phyloP scores from a whole-genome alignment of 228 moss, liverwort and hornwort genomes.

The Sphagnum fallax region DNA sequence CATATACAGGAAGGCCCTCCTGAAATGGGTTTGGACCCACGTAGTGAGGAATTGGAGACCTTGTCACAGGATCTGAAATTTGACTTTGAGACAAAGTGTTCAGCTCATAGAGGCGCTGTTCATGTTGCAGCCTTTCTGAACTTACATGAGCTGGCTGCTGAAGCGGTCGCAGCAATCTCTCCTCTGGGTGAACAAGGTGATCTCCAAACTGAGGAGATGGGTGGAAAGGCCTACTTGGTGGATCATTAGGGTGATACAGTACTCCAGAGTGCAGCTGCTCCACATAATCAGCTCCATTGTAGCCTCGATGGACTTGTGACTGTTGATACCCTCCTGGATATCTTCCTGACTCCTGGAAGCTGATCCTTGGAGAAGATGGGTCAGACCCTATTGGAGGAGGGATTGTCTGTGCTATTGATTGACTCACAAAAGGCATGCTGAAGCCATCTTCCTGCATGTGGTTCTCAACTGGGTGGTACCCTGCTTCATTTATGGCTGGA shows the following conservation, averaged over 20 bases:
- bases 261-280: constrained; percentile 55
- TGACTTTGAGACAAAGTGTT: constrained; percentile 22
- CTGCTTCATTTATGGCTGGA: constrained; percentile 32
- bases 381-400: constrained; percentile 49
- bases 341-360: constrained; percentile 30
- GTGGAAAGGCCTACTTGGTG: constrained; percentile 45
- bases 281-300: constrained; percentile 42
- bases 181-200: constrained; percentile 55
- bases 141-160: constrained; percentile 30
- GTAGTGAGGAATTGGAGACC: constrained; percentile 52
- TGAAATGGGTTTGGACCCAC: constrained; percentile 80
- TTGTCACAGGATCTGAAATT: constrained; percentile 42
- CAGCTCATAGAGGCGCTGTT: constrained; percentile 51
- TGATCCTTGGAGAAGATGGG: constrained; percentile 77
- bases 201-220: constrained; percentile 77
- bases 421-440: constrained; percentile 37
- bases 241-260: constrained; percentile 38
- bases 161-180: constrained; percentile 37
- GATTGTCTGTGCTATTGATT: constrained; percentile 49
- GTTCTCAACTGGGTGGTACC: constrained; percentile 65
- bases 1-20: constrained; percentile 36
- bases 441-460: constrained; percentile 44
- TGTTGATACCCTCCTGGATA: constrained; percentile 32
- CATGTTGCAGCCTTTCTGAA: constrained; percentile 47
- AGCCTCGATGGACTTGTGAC: constrained; percentile 41